Evolutionary conservation across 805 yeast genomes (phyloP), one percentile per base, ranked within the genome.

Genomic region (Saccharomycodes ludwigii): DNA sequence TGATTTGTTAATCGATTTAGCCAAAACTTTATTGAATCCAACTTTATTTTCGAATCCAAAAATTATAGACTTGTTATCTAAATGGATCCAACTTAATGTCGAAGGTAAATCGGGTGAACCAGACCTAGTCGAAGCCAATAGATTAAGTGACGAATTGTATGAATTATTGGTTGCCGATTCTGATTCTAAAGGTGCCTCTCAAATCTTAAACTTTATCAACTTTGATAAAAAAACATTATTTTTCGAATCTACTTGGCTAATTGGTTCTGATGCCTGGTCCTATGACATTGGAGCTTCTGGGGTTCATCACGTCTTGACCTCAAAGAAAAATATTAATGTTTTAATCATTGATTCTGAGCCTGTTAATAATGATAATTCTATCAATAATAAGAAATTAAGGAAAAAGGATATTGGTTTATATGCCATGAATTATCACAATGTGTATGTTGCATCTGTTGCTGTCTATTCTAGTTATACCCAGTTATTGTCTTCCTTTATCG

Each of bases 241-340:
- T 18, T 52, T 64, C 34, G 62, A 63, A 31, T 63, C 79, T 9
- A 63, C 70, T 32, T 88, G 97, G 97, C 64, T 88, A 37, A 64
- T 88, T 35, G 95, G 96, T 20, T 84, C 95, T 13, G 97, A 88
- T 54, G 73, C 91, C 20, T 88, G 97, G 97, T 71, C 95, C 14
- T 85, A 77, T 51, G 97, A 88, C 59, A 62, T 83, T 44, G 97
- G 97, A 26, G 65, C 80, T 39, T 79, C 95, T 5, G 95, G 96
- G 52, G 76, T 88, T 31, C 96, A 88, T 54, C 77, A 78, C 44
- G 76, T 84, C 4, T 61, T 88, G 27, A 59, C 85, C 18, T 74
- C 86, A 1, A 76, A 76, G 28, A 67, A 73, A 51, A 81, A 84
- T 50, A 59, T 88, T 43, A 88, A 88, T 53, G 68, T 88, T 69